Evolutionary conservation across 73 alveolate species (phyloP).

Genomic region (Tetrahymena borealis): DNA sequence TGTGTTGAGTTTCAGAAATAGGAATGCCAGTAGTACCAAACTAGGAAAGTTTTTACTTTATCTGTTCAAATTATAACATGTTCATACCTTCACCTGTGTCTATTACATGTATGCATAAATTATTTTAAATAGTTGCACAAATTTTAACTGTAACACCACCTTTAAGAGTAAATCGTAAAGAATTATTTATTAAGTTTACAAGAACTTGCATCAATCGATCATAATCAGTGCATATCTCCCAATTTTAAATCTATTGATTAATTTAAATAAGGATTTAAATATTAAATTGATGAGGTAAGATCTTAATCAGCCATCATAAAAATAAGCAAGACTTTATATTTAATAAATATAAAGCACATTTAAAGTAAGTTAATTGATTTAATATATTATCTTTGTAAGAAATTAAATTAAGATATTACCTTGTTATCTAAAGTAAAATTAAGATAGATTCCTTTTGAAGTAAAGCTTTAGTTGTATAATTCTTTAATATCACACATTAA

Average conservation of each 20-base stretch:
- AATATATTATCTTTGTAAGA: no score
- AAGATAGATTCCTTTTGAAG: slow-evolving; percentile 14
- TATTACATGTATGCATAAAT: slow-evolving; percentile 3
- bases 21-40: not conserved
- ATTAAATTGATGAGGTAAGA: not conserved
- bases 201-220: slow-evolving; percentile 20
- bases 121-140: not conserved
- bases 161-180: slow-evolving; percentile 17
- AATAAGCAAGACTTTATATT: no score
- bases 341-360: no score
- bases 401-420: not conserved
- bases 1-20: not conserved
- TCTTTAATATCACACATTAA: slow-evolving; percentile 13
- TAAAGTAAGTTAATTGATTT: no score
- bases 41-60: not conserved
- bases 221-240: slow-evolving; percentile 21
- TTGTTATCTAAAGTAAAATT: slow-evolving; percentile 7
- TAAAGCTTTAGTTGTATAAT: slow-evolving; percentile 7
- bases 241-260: not conserved
- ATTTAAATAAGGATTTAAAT: not conserved
- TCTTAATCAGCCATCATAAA: not conserved
- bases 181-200: slow-evolving; percentile 11
- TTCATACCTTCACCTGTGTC: slow-evolving; percentile 33
- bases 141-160: slow-evolving; percentile 24
- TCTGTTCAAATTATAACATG: not conserved